phyloP scores from a whole-genome alignment of 2,329 filamentous ascomycete genomes.

The Elsinoe perseae region DNA sequence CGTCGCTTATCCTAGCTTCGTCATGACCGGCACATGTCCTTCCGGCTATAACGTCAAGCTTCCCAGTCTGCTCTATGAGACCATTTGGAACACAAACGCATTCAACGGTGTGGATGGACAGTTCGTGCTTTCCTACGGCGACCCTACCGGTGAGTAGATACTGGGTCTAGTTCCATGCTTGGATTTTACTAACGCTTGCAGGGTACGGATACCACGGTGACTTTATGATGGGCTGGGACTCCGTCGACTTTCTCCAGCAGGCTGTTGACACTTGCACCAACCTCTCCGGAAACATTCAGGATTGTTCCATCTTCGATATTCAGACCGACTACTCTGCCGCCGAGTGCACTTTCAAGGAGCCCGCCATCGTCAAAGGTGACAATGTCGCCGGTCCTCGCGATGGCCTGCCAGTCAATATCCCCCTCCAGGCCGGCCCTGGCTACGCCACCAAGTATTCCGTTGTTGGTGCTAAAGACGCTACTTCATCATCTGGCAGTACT shows the following conservation, averaged over 20 bases:
- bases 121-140: slow-evolving; percentile 72
- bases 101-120: slow-evolving; percentile 57
- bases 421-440: slow-evolving; percentile 39
- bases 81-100: slow-evolving; percentile 66
- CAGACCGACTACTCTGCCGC: slow-evolving; percentile 49
- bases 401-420: slow-evolving; percentile 59
- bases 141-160: slow-evolving; percentile 52
- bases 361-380: slow-evolving; percentile 50
- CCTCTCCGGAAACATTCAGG: slow-evolving; percentile 57
- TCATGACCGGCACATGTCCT: slow-evolving; percentile 72
- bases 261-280: slow-evolving; percentile 72
- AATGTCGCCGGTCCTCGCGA: slow-evolving; percentile 49
- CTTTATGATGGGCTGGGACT: slow-evolving; percentile 73
- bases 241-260: slow-evolving; percentile 54
- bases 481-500: neutral
- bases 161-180: slow-evolving; percentile 22
- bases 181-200: slow-evolving; percentile 26
- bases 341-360: slow-evolving; percentile 57
- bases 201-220: slow-evolving; percentile 71
- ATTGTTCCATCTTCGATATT: slow-evolving; percentile 69
- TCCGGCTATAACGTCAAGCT: slow-evolving; percentile 58
- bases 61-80: slow-evolving; percentile 74
- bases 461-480: slow-evolving; percentile 19
- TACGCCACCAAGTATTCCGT: slow-evolving; percentile 33
- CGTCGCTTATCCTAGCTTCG: slow-evolving; percentile 68